A percentile compares a stretch with the other conserved stretches of the same genome.
Evolutionary conservation across 306 rosid species (phyloP).

Genomic region (Vachellia pachyceras): DNA sequence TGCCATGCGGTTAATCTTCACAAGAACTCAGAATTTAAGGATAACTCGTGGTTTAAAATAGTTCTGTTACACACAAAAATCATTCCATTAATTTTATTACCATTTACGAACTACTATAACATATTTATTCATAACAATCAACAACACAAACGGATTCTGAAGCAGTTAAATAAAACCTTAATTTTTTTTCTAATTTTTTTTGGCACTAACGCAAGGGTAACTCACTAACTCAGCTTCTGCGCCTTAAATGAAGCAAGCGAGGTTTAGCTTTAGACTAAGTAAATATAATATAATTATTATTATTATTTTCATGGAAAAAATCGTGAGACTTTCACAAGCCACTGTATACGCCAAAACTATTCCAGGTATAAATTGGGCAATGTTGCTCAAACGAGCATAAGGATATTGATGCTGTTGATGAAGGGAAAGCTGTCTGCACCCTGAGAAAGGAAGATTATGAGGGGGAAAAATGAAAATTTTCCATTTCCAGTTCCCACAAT

Average conservation of each 20-base stretch:
- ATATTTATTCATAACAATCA: slow-evolving; percentile 15
- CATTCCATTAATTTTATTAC: slow-evolving; percentile 22
- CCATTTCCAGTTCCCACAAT: background rate
- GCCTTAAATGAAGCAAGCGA: background rate
- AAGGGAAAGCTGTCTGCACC: background rate
- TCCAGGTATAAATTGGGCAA: background rate
- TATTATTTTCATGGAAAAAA: background rate
- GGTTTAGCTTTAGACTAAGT: background rate
- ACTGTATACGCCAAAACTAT: background rate
- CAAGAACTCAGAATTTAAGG: slow-evolving; percentile 3
- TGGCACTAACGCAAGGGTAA: background rate
- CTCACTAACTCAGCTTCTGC: background rate
- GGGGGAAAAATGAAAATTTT: background rate
- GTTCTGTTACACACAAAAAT: slow-evolving; percentile 27
- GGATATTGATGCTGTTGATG: background rate
- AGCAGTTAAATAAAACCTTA: background rate
- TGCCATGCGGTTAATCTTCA: slow-evolving; percentile 52
- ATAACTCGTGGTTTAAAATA: slow-evolving; percentile 28
- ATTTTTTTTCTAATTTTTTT: background rate
- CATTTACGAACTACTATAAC: slow-evolving; percentile 34
- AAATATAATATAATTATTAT: too few species aligned
- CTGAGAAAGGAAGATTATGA: background rate
- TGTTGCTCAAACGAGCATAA: background rate
- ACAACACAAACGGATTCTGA: background rate
- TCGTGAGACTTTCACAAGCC: background rate